These are phyloP conservation scores for Cystofilobasidium bisporidii DNA, from an alignment of 768 basidiomycete species.

Conservation along the genomic window DNA sequence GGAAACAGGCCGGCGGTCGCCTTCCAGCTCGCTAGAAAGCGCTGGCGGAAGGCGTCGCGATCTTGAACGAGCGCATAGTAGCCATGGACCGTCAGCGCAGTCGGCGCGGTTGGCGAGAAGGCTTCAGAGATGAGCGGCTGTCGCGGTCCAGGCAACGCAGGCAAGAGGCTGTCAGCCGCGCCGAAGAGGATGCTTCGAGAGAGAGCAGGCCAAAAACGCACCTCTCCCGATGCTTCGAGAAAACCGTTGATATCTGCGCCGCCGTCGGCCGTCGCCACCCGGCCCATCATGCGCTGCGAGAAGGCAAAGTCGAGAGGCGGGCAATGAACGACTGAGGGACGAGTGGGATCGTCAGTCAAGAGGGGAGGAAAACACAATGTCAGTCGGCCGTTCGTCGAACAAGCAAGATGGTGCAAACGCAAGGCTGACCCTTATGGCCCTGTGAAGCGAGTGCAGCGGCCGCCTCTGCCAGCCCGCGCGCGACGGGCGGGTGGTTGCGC, in stretches of 20 bases:
- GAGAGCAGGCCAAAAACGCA: no score
- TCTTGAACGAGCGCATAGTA: constrained; percentile 52
- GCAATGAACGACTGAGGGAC: constrained; percentile 69
- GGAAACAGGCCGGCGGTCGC: not conserved
- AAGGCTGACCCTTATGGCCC: constrained; percentile 62
- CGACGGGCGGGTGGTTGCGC: constrained; percentile 56
- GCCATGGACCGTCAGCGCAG: constrained; percentile 53
- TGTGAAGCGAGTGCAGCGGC: constrained; percentile 52
- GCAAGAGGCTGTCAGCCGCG: no score
- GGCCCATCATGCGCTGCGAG: constrained; percentile 44
- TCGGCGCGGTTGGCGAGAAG: constrained; percentile 41
- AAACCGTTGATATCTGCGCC: constrained; percentile 44
- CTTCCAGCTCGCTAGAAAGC: not conserved
- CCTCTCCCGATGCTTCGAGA: constrained; percentile 45
- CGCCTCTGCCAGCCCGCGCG: constrained; percentile 51
- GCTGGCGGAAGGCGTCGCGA: constrained; percentile 55
- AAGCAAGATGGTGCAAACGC: not conserved
- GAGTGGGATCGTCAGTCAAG: no score
- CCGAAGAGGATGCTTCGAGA: no score
- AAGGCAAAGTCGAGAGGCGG: constrained; percentile 49
- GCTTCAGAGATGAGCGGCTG: not conserved
- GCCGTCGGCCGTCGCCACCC: constrained; percentile 39
- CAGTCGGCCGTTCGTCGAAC: no score
- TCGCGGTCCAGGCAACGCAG: no score
- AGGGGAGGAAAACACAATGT: no score